Evolutionary conservation across 805 yeast species (phyloP).

Genomic region (Wickerhamiella vanderwaltii): DNA sequence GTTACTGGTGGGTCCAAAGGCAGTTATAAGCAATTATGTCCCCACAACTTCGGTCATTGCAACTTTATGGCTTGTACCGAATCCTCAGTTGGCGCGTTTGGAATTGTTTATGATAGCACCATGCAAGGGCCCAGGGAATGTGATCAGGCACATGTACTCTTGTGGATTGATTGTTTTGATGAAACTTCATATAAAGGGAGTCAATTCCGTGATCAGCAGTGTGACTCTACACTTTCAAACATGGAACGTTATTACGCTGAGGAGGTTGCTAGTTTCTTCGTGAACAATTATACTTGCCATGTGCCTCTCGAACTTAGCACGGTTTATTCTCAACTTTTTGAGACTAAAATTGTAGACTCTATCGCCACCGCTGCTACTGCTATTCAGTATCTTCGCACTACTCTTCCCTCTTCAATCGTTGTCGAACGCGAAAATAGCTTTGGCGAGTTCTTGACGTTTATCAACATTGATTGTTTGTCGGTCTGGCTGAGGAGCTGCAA

Average conservation of each 20-base stretch:
- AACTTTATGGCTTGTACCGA: too few species aligned
- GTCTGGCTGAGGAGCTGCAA: neutral
- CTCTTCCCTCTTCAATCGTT: neutral
- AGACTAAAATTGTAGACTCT: neutral
- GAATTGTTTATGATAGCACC: too few species aligned
- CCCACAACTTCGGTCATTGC: too few species aligned
- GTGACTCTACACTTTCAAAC: slow-evolving; percentile 4
- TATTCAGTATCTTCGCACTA: neutral
- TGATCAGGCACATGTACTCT: neutral
- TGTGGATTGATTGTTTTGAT: neutral
- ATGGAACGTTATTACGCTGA: slow-evolving; percentile 9
- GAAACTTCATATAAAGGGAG: neutral
- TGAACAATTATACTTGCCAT: neutral
- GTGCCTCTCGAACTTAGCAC: neutral
- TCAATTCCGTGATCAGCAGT: neutral
- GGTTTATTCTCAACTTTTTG: neutral
- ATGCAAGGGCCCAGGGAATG: too few species aligned
- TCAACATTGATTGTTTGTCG: neutral
- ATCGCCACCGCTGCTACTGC: neutral
- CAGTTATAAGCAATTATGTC: too few species aligned
- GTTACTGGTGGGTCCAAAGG: too few species aligned
- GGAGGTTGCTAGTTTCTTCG: neutral
- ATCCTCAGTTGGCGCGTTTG: too few species aligned
- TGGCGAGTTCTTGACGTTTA: neutral
- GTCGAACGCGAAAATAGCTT: neutral